phyloP scores from a whole-genome alignment of 305 asterid species.

The Fraxinus baroniana region DNA sequence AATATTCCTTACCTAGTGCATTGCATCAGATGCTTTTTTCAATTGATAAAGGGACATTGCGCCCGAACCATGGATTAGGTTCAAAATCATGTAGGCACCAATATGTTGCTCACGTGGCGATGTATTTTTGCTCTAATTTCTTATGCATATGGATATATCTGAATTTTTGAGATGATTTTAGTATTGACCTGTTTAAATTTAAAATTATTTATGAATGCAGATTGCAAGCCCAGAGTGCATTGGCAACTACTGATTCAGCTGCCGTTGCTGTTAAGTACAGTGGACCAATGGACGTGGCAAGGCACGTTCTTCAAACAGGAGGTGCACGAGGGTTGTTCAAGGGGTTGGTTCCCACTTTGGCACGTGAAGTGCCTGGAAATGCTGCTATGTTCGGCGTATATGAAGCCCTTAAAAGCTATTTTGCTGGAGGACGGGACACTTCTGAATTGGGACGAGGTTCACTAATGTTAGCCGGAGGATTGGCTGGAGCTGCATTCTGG shows the following conservation, averaged over 20 bases:
- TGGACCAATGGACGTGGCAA: slow-evolving; percentile 92
- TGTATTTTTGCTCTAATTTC: neutral
- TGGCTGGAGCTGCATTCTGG: slow-evolving; percentile 93
- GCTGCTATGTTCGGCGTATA: slow-evolving; percentile 89
- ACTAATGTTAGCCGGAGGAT: slow-evolving; percentile 68
- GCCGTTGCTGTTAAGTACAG: slow-evolving; percentile 57
- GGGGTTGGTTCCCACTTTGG: slow-evolving; percentile 85
- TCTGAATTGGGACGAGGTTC: slow-evolving; percentile 78
- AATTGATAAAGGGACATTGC: neutral
- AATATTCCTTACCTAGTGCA: neutral
- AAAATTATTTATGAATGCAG: slow-evolving; percentile 29
- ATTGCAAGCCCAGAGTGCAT: slow-evolving; percentile 86
- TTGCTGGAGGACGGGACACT: slow-evolving; percentile 87
- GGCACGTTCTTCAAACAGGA: slow-evolving; percentile 67
- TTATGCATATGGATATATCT: too few relatives aligned
- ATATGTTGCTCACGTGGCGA: neutral
- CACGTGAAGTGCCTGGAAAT: slow-evolving; percentile 89
- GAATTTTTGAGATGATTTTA: neutral
- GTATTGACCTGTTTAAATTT: too few relatives aligned
- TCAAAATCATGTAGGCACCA: neutral
- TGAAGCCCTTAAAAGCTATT: slow-evolving; percentile 66
- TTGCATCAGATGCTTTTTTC: neutral
- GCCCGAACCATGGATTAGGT: neutral
- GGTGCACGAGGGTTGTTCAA: slow-evolving; percentile 80
- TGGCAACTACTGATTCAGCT: slow-evolving; percentile 34